A percentile compares a stretch with the other conserved stretches of the same genome.
These are phyloP conservation scores for Thalassia testudinum DNA, from an alignment of 116 monocot species.

Conservation along the genomic window DNA sequence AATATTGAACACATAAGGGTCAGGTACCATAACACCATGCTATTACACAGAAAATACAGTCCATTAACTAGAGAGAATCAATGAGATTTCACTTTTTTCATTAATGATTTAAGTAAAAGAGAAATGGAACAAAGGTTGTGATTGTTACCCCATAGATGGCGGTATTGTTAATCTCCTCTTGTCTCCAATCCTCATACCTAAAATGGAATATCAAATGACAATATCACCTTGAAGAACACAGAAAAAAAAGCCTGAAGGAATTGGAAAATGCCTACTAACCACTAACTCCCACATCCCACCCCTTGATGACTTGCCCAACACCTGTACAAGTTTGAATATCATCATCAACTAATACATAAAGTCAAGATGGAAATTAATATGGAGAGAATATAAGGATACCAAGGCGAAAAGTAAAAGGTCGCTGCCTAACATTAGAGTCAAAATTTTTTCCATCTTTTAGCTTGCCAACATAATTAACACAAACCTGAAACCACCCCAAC, in stretches of 20 bases:
- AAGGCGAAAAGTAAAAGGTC: constrained; percentile 73
- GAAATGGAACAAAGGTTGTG: too few species aligned
- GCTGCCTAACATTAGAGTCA: constrained; percentile 61
- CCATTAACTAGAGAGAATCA: too few species aligned
- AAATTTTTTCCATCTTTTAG: constrained; percentile 69
- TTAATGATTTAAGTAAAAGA: too few species aligned
- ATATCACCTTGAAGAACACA: too few species aligned
- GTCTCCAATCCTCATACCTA: constrained; percentile 92
- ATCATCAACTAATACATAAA: too few species aligned
- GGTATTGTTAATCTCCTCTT: constrained; percentile 80
- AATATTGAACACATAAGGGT: too few species aligned
- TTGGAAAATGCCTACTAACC: constrained; percentile 12
- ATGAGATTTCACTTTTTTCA: too few species aligned
- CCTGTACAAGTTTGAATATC: constrained; percentile 20
- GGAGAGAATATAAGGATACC: constrained; percentile 22
- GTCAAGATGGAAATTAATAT: too few species aligned
- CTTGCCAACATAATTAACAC: constrained; percentile 73
- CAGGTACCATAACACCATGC: too few species aligned
- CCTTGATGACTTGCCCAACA: constrained; percentile 83
- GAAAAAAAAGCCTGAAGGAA: not conserved
- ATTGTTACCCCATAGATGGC: constrained; percentile 57
- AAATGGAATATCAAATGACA: not conserved
- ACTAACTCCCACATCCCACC: constrained; percentile 85
- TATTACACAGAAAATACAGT: too few species aligned
- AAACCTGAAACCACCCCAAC: constrained; percentile 33